Base-by-base conservation (phyloP, 2,329 filamentous ascomycete genomes). In the Stenocarpella maydis region DNA sequence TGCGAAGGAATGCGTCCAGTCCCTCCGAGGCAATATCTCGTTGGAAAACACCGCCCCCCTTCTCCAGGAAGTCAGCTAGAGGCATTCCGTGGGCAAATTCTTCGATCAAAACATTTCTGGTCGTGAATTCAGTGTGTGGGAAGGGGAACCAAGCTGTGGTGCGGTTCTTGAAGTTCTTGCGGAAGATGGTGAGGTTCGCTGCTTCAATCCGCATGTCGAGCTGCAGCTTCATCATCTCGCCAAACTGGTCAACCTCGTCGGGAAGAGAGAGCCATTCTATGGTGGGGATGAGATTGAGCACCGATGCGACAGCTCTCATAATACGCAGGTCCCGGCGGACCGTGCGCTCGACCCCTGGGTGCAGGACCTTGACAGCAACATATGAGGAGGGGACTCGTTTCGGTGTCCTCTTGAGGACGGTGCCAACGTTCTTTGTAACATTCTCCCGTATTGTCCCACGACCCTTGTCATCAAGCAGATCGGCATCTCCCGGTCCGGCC, bases 191-290 rank as follows among this genome's bases (percentile, higher is more conserved):
- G 3, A 99, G 84, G 75, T 99, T 99, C 45, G 95, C 92, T 1
- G 94, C 92, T 80, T 99, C 96, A 71, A 98, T 98, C 65, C 96
- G 91, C 43, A 99, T 86, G 80, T 99, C 96, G 3, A 99, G 85
- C 78, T 99, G 96, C n/a, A 98, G 84, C 75, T 91, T 91, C 96
- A 99, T 99, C 96, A 99, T 99, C 77, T 97, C 92, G 28, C 95
- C 95, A 77, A 99, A 99, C 76, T 98, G 94, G 17, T 86, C 82
- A 3, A 98, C 96, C 78, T 99, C 96, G 74, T 98, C 95, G 0
- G 96, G 96, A 10, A 99, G 88, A 0, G 95, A 98, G 7, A 99
- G 86, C 96, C 96, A 99, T 80, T 98, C 94, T 77, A 99, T 96
- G 0, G 95, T 97, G 0, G 96, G 96, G 39, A 99, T 91, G 2